Evolutionary conservation across 1,284 basidiomycete species (phyloP).

Genomic region (Phylloboletellus chloephorus): DNA sequence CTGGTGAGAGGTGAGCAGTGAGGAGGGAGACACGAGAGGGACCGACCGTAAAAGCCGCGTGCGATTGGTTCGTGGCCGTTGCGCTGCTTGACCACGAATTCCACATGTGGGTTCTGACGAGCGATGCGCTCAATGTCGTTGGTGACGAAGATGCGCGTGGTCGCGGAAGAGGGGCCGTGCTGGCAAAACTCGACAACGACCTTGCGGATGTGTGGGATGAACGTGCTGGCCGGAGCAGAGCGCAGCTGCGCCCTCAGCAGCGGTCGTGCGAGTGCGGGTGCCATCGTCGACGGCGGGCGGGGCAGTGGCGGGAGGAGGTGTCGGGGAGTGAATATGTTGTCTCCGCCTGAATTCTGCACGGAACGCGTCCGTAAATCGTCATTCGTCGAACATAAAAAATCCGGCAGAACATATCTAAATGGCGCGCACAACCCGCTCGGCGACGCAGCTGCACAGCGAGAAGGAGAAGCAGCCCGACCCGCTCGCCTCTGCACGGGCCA

Average conservation of each 20-base stretch:
- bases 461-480: slow-evolving; percentile 32
- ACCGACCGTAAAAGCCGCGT: slow-evolving; percentile 69
- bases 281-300: slow-evolving; percentile 32
- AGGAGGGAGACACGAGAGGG: slow-evolving; percentile 1
- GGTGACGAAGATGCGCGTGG: slow-evolving; percentile 63
- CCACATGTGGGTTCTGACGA: slow-evolving; percentile 69
- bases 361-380: slow-evolving; percentile 22
- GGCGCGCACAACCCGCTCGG: slow-evolving; percentile 69
- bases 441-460: slow-evolving; percentile 34
- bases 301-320: not conserved
- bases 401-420: too few species aligned
- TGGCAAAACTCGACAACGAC: slow-evolving; percentile 84
- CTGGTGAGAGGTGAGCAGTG: slow-evolving; percentile 35
- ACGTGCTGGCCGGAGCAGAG: slow-evolving; percentile 62
- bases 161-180: slow-evolving; percentile 68
- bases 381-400: slow-evolving; percentile 16
- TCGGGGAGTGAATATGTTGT: slow-evolving; percentile 16
- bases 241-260: slow-evolving; percentile 56
- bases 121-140: slow-evolving; percentile 61
- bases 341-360: slow-evolving; percentile 23
- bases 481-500: slow-evolving; percentile 26
- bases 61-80: slow-evolving; percentile 69
- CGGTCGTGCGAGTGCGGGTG: slow-evolving; percentile 32
- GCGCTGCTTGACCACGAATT: slow-evolving; percentile 72
- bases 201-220: slow-evolving; percentile 71